Conservation (phyloP, 2,329 filamentous ascomycete species). For the Colletotrichum acutatum region DNA sequence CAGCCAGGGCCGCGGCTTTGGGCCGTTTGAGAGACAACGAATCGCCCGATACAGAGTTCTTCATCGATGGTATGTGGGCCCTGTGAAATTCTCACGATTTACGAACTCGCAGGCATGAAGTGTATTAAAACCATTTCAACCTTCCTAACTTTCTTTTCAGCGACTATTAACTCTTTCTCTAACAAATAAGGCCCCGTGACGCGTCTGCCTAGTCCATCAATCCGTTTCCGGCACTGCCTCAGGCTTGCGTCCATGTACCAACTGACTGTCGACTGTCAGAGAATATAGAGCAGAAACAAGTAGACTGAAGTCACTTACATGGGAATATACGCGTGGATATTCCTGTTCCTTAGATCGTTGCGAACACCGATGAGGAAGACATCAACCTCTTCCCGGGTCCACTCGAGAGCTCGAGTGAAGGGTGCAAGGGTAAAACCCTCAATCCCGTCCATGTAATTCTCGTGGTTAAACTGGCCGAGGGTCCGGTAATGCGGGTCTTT, state of each 20-base stretch:
- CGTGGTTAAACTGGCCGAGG: constrained; percentile 43
- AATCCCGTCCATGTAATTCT: constrained; percentile 38
- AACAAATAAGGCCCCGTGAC: too few species aligned
- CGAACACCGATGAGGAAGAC: constrained; percentile 40
- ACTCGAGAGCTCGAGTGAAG: constrained; percentile 42
- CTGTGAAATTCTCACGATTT: too few species aligned
- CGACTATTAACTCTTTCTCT: too few species aligned
- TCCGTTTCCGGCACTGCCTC: too few species aligned
- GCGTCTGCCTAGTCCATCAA: too few species aligned
- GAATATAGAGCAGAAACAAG: too few species aligned
- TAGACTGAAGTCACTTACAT: constrained; percentile 35
- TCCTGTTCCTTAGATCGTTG: constrained; percentile 40
- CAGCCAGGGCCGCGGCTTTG: neutral
- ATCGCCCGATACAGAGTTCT: neutral
- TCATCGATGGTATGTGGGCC: too few species aligned
- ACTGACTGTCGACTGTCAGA: neutral
- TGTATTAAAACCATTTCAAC: too few species aligned
- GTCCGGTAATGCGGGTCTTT: constrained; percentile 62
- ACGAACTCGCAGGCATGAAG: too few species aligned
- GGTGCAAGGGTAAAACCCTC: constrained; percentile 44
- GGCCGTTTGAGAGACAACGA: neutral
- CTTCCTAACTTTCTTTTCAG: too few species aligned
- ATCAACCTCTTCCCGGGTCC: constrained; percentile 39
- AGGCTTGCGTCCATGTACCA: too few species aligned
- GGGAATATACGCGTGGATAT: constrained; percentile 42